A percentile compares a stretch with the other conserved stretches of the same genome.
phyloP scores from a whole-genome alignment of 2,329 filamentous ascomycete genomes.

The Tolypocladium paradoxum region DNA sequence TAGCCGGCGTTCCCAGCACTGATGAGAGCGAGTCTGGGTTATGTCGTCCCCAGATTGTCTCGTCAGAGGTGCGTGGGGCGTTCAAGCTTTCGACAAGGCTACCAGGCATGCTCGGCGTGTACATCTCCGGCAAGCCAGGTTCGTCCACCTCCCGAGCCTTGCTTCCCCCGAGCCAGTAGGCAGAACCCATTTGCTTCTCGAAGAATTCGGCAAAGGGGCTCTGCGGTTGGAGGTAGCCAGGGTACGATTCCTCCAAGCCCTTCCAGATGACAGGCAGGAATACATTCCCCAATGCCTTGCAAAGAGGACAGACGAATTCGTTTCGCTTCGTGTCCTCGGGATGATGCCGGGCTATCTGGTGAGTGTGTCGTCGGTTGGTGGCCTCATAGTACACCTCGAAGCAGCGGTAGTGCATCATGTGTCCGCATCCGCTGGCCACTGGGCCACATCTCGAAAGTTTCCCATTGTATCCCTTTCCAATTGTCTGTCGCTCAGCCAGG shows the following conservation, averaged over 20 bases:
- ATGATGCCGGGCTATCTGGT: constrained; percentile 90
- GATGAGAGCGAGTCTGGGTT: constrained; percentile 22
- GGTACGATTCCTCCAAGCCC: constrained; percentile 74
- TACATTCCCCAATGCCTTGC: constrained; percentile 90
- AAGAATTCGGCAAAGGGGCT: constrained; percentile 60
- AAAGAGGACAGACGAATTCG: constrained; percentile 93
- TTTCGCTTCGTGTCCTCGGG: constrained; percentile 69
- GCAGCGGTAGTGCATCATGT: constrained; percentile 97
- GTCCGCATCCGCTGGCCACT: constrained; percentile 83
- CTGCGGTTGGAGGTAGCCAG: constrained; percentile 55
- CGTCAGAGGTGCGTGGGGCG: constrained; percentile 23
- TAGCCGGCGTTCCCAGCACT: constrained; percentile 27
- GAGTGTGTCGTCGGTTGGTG: constrained; percentile 70
- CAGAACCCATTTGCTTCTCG: constrained; percentile 40
- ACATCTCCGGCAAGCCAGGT: constrained; percentile 16
- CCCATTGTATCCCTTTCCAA: constrained; percentile 81
- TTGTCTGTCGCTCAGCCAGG: constrained; percentile 63
- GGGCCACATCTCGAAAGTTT: constrained; percentile 59
- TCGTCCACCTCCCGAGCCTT: constrained; percentile 24
- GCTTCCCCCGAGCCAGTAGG: constrained; percentile 29
- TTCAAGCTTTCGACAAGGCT: constrained; percentile 26
- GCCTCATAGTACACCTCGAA: constrained; percentile 88
- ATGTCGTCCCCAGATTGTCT: constrained; percentile 29
- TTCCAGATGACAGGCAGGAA: constrained; percentile 96
- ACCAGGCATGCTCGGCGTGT: constrained; percentile 26